Percentiles rank a stretch among this genome's conserved stretches.
phyloP scores from a whole-genome alignment of 2,329 filamentous ascomycete genomes.

The Aquanectria penicillioides region DNA sequence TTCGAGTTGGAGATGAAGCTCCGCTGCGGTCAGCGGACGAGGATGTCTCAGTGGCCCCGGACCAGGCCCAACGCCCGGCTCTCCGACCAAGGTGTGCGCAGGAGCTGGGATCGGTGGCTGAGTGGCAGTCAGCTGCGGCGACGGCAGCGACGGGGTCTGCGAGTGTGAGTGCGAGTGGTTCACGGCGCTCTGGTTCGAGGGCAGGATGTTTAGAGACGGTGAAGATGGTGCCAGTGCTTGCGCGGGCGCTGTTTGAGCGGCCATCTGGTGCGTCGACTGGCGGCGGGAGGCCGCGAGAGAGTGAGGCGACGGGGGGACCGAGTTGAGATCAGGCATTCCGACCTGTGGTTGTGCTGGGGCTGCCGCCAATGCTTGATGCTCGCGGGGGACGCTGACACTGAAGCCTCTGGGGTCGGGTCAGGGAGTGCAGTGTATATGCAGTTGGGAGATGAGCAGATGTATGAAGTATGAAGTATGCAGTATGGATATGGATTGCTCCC shows the following conservation, averaged over 20 bases:
- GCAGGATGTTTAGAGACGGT: constrained; percentile 65
- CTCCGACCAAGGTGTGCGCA: constrained; percentile 44
- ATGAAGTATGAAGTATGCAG: not conserved
- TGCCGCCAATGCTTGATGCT: too few species aligned
- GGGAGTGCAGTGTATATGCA: not conserved
- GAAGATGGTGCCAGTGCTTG: constrained; percentile 49
- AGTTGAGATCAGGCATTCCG: constrained; percentile 66
- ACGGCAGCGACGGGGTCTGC: constrained; percentile 45
- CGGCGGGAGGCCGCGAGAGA: constrained; percentile 55
- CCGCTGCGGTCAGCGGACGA: constrained; percentile 85
- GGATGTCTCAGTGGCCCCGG: constrained; percentile 86
- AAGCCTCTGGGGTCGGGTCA: not conserved
- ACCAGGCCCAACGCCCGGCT: constrained; percentile 61
- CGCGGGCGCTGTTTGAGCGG: constrained; percentile 42
- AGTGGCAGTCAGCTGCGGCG: constrained; percentile 42
- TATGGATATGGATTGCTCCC: not conserved
- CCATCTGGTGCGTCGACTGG: constrained; percentile 56
- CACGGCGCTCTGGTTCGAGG: constrained; percentile 63
- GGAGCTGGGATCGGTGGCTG: constrained; percentile 38
- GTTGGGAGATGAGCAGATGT: not conserved
- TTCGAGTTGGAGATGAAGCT: constrained; percentile 89
- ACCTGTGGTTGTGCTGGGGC: not conserved
- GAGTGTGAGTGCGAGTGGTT: constrained; percentile 52
- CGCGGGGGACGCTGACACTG: too few species aligned
- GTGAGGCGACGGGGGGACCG: constrained; percentile 62